Evolutionary conservation across 331 rosid genomes (phyloP).

Genomic region (Quercus phellos): DNA sequence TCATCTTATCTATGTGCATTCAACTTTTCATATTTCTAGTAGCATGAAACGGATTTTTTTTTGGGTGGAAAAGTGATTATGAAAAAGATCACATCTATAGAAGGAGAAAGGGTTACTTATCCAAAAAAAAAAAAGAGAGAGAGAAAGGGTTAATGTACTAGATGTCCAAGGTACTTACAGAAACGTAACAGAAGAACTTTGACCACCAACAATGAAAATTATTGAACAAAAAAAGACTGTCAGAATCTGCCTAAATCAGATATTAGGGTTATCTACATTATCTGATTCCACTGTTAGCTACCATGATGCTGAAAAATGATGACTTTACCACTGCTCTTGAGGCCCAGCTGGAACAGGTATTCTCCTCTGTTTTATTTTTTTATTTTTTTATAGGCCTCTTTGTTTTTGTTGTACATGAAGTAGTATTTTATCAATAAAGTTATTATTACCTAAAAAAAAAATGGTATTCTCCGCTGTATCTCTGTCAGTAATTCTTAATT

Average conservation of each 20-base stretch:
- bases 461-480: background rate
- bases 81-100: background rate
- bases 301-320: slow-evolving; percentile 35
- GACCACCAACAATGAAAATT: background rate
- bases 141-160: background rate
- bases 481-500: background rate
- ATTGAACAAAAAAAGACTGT: background rate
- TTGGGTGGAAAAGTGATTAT: background rate
- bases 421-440: too few species aligned
- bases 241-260: background rate
- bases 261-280: background rate
- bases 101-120: background rate
- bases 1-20: background rate
- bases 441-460: too few species aligned
- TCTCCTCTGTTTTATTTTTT: background rate
- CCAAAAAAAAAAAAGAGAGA: too few species aligned
- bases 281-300: background rate
- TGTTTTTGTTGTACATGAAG: too few species aligned
- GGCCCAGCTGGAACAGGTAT: slow-evolving; percentile 64
- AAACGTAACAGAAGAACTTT: background rate
- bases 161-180: background rate
- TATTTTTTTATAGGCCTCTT: too few species aligned
- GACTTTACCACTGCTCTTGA: slow-evolving; percentile 50
- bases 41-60: background rate
- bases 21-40: background rate